Percentiles rank a stretch among this genome's conserved stretches.
Evolutionary conservation across 176 grass and related monocot genomes (phyloP).

Genomic region (Metroxylon sagu): DNA sequence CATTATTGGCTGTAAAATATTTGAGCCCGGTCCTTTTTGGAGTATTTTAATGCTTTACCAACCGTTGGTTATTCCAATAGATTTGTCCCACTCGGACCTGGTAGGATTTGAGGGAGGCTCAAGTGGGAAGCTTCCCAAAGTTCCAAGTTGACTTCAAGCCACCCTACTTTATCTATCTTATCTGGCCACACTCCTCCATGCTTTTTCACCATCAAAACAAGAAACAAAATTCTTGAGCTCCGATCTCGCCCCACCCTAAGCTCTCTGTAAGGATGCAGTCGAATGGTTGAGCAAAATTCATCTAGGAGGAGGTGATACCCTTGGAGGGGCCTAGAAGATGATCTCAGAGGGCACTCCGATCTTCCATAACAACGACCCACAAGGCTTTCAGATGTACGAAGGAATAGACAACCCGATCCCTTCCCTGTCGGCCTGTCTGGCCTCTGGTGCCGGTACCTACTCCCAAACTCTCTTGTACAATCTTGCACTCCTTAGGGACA

Average conservation of each 20-base stretch:
- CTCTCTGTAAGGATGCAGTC: neutral
- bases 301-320: too few relatives aligned
- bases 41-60: too few relatives aligned
- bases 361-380: conserved; percentile 24
- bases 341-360: conserved; percentile 15
- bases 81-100: conserved; percentile 28
- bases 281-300: too few relatives aligned
- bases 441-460: neutral
- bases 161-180: neutral
- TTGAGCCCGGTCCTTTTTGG: too few relatives aligned
- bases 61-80: too few relatives aligned
- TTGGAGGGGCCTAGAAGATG: neutral
- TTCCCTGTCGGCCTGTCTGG: neutral
- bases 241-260: neutral
- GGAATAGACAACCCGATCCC: conserved; percentile 22
- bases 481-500: conserved; percentile 51
- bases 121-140: conserved; percentile 63
- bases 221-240: too few relatives aligned
- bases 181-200: neutral
- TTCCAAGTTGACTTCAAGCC: conserved; percentile 28
- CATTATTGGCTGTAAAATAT: too few relatives aligned
- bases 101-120: conserved; percentile 71
- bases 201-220: conserved; percentile 5
- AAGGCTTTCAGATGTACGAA: conserved; percentile 27
- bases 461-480: conserved; percentile 49